Base-by-base conservation (phyloP, 306 rosid species). In the Inga laurina region DNA sequence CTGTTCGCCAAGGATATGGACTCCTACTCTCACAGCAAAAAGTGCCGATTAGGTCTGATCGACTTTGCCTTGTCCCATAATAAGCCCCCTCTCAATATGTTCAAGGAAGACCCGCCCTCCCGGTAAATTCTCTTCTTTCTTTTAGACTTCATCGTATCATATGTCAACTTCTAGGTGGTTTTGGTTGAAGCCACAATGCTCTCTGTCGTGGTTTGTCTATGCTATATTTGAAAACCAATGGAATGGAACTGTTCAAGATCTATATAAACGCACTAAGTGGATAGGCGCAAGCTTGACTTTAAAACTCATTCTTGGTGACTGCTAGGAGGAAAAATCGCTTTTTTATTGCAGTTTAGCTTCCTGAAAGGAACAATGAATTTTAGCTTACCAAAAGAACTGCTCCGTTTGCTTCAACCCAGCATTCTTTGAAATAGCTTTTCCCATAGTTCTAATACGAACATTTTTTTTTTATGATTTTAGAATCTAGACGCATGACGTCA, bases 31-130 rank as follows among this genome's bases (percentile, higher is more conserved):
- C 77, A 49, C 45, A 87, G 93, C 89, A 96, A 96, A 85, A 91
- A 93, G 45, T 96, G 99, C 81, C 99, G 98, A 74, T 84, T 93
- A 64, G 98, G 97, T 73, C 97, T 96, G 83, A 88, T 96, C 80
- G 93, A 94, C 59, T 91, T 82, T 13, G 92, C 94, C 21, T 52
- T 96, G 78, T 70, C 94, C 76, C 90, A 83, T 43, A 79, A 77
- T 1, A 96, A 91, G 59, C 83, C 94, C 51, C 99, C 99, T 78
- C 92, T 93, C 71, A 96, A 90, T 62, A 85, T 96, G 89, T 96
- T 96, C 87, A 91, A 88, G 49, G 93, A 86, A 82, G 94, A 96
- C 72, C 92, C 99, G 81, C 87, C 90, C 74, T 90, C 79, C n/a
- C 93, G 97, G 98, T 95, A 65, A 62, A 77, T 8, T 64, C 22